These are phyloP conservation scores for Bolboschoenus planiculmis DNA, from an alignment of 176 grass and related monocot species.

Conservation along the genomic window DNA sequence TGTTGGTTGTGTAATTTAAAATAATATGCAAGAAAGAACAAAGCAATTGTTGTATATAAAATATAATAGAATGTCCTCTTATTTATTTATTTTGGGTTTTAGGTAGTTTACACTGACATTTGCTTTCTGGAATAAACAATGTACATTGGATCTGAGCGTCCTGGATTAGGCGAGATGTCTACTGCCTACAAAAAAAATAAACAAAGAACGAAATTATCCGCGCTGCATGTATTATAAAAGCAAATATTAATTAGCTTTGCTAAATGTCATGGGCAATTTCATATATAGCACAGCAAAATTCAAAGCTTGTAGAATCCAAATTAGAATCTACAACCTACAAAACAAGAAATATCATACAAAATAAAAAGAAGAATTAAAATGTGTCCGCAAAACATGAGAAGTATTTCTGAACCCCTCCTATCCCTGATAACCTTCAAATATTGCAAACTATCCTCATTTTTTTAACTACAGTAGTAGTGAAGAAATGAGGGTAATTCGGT, in stretches of 20 bases:
- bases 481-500: neutral
- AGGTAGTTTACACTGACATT: neutral
- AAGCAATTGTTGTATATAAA: neutral
- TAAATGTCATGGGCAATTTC: neutral
- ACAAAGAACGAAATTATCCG: neutral
- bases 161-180: constrained; percentile 88
- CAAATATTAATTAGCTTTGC: neutral
- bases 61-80: neutral
- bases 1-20: neutral
- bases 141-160: constrained; percentile 84
- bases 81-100: neutral
- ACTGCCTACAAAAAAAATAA: constrained; percentile 42
- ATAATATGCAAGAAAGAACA: neutral
- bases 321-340: neutral
- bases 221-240: neutral
- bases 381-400: neutral
- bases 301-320: neutral
- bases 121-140: constrained; percentile 65
- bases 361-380: neutral
- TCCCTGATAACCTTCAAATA: neutral
- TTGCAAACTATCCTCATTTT: neutral
- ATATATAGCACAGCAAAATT: neutral
- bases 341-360: neutral
- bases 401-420: too few species aligned
- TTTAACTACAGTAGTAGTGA: neutral